Evolutionary conservation across 2,329 filamentous ascomycete genomes (phyloP), one percentile per base, ranked within the genome.

Genomic region (Fusarium kyushuense): DNA sequence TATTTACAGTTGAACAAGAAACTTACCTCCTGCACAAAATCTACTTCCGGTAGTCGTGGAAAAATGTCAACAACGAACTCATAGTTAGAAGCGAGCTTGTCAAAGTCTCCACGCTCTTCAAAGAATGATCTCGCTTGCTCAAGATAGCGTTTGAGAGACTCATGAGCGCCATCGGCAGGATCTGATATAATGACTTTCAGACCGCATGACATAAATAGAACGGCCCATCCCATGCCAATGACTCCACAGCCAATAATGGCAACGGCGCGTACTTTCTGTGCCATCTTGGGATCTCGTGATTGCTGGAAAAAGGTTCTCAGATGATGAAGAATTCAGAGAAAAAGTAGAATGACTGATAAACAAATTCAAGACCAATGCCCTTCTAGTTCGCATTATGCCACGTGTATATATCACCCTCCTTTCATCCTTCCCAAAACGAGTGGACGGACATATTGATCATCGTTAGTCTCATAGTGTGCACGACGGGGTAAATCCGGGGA

Each of bases 11-110:
- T n/a, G n/a, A n/a, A n/a, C n/a, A n/a, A n/a, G n/a, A n/a, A n/a
- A n/a, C n/a, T n/a, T n/a, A 29, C 52, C 52, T 48, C 52, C 4
- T 54, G 52, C 12, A 54, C 27, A 11, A 54, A 48, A 10, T 54
- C 52, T 1, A 45, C 52, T 7, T 54, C 30, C 1, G 11, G 4
- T 11, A 54, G 1, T 9, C 41, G 10, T 3, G 30, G n/a, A 3
- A 11, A 2, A 4, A 48, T 48, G 11, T 54, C 41, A 13, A 10
- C 5, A 48, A 54, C 23, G 3, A 54, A 54, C 14, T 48, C 52
- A n/a, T 54, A 54, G 6, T 54, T 54, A 4, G 52, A 36, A 10
- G 46, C 3, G 2, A 54, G 41, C 11, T 36, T 12, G 6, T 29
- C 23, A n/a, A 35, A 54, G 3, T 54, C 23, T 7, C 52, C 41